Evolutionary conservation across 345 rosid species (phyloP).

Genomic region (Anastatica hierochuntica): DNA sequence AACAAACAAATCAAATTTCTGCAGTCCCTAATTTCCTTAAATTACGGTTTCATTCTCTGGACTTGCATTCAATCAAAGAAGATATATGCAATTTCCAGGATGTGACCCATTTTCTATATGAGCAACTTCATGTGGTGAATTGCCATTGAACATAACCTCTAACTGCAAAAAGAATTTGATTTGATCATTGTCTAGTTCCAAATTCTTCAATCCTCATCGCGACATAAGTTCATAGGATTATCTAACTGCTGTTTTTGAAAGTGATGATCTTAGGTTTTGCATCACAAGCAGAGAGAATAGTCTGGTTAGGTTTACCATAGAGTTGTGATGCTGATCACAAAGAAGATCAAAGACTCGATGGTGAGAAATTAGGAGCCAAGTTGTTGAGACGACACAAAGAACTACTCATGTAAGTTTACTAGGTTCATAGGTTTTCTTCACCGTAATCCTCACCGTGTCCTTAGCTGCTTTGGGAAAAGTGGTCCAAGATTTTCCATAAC

Average conservation of each 20-base stretch:
- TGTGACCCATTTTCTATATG: conserved; percentile 92
- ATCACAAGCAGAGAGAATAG: no score
- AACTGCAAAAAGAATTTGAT: no score
- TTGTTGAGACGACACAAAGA: conserved; percentile 73
- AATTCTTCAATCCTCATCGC: no score
- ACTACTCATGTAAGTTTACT: conserved; percentile 81
- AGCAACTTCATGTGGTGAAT: conserved; percentile 80
- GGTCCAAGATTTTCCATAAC: conserved; percentile 79
- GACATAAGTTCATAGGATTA: no score
- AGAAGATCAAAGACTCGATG: conserved; percentile 60
- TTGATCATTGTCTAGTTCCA: no score
- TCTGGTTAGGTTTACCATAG: conserved; percentile 76
- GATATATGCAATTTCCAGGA: conserved; percentile 92
- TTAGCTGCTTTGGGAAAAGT: conserved; percentile 47
- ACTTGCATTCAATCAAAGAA: conserved; percentile 78
- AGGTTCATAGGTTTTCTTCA: conserved; percentile 56
- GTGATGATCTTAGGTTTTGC: no score
- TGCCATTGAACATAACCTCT: conserved; percentile 75
- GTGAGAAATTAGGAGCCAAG: conserved; percentile 75
- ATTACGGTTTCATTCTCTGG: not conserved
- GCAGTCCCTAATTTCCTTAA: not conserved
- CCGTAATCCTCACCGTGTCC: conserved; percentile 64
- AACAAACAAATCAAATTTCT: not conserved
- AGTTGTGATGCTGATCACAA: conserved; percentile 61
- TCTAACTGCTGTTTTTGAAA: no score